Evolutionary conservation across 2,329 filamentous ascomycete species (phyloP).

Genomic region (Proliferodiscus dingleyae): DNA sequence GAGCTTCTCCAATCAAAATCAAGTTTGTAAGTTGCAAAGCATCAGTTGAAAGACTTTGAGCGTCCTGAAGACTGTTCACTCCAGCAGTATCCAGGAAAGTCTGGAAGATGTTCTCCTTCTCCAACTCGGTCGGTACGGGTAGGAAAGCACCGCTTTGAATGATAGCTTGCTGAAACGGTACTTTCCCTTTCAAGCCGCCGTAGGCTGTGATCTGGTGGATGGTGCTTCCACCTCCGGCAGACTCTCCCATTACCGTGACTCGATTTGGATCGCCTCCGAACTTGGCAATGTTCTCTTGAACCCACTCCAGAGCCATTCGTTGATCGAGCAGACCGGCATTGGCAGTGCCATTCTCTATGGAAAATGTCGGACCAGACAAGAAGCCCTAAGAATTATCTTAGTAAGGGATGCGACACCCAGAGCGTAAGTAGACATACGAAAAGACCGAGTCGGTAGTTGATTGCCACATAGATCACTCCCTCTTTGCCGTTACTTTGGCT

Average conservation of each 20-base stretch:
- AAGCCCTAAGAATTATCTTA: slow-evolving; percentile 19
- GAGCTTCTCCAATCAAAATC: slow-evolving; percentile 31
- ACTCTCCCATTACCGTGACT: slow-evolving; percentile 46
- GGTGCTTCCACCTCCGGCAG: slow-evolving; percentile 47
- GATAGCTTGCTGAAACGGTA: slow-evolving; percentile 39
- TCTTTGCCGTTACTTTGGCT: slow-evolving; percentile 25
- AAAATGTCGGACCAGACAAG: slow-evolving; percentile 38
- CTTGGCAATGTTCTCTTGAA: slow-evolving; percentile 45
- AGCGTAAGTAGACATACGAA: slow-evolving; percentile 17
- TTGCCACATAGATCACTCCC: slow-evolving; percentile 32
- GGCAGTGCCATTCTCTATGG: slow-evolving; percentile 34
- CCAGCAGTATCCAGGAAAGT: slow-evolving; percentile 31
- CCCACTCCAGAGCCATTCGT: slow-evolving; percentile 51
- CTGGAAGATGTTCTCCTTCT: slow-evolving; percentile 15
- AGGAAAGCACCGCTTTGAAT: slow-evolving; percentile 26
- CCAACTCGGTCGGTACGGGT: slow-evolving; percentile 8
- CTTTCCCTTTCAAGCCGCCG: slow-evolving; percentile 34
- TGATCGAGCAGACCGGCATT: slow-evolving; percentile 51
- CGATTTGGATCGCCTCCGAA: slow-evolving; percentile 49
- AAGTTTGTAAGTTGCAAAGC: slow-evolving; percentile 11
- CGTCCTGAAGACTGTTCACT: slow-evolving; percentile 32
- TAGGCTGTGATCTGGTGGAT: slow-evolving; percentile 51
- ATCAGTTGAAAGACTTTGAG: slow-evolving; percentile 16
- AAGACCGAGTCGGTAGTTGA: slow-evolving; percentile 33
- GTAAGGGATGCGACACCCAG: neutral